Percentiles rank a stretch among this genome's conserved stretches.
phyloP scores from a whole-genome alignment of 768 basidiomycete species.

The Leccinum disarticulatum region DNA sequence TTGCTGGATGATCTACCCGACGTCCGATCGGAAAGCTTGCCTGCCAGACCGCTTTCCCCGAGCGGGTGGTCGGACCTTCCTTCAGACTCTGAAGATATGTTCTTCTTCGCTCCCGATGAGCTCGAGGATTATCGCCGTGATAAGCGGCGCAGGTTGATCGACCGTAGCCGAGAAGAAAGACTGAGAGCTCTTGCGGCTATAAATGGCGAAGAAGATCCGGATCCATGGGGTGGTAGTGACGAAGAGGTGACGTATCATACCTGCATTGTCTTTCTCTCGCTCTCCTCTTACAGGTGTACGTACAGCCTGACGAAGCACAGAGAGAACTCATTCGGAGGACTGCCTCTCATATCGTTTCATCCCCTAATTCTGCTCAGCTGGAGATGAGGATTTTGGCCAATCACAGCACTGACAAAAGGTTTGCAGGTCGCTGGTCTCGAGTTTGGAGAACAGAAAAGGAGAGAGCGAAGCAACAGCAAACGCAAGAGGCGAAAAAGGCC shows the following conservation, averaged over 20 bases:
- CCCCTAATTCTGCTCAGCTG: conserved; percentile 77
- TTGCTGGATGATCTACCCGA: conserved; percentile 55
- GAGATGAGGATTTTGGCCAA: conserved; percentile 90
- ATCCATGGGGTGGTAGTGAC: conserved; percentile 66
- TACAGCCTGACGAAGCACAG: conserved; percentile 59
- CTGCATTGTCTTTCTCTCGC: neutral
- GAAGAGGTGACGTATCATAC: conserved; percentile 54
- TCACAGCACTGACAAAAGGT: conserved; percentile 73
- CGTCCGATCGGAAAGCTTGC: neutral
- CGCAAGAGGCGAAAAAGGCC: conserved; percentile 27
- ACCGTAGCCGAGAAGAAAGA: conserved; percentile 62
- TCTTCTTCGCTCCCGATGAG: conserved; percentile 72
- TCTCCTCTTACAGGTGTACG: conserved; percentile 11
- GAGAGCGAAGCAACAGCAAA: conserved; percentile 35
- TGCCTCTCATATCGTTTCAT: conserved; percentile 61
- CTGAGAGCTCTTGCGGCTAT: conserved; percentile 52
- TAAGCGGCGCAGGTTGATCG: conserved; percentile 64
- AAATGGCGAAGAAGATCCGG: conserved; percentile 42
- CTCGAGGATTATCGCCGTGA: conserved; percentile 62
- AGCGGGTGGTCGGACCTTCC: conserved; percentile 83
- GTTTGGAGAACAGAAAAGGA: conserved; percentile 62
- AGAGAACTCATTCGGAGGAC: conserved; percentile 73
- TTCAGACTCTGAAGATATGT: conserved; percentile 83
- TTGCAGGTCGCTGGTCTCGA: conserved; percentile 73
- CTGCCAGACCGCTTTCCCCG: conserved; percentile 41